phyloP scores from a whole-genome alignment of 257 asterid genomes.

The Fraxinus quadrangulata region DNA sequence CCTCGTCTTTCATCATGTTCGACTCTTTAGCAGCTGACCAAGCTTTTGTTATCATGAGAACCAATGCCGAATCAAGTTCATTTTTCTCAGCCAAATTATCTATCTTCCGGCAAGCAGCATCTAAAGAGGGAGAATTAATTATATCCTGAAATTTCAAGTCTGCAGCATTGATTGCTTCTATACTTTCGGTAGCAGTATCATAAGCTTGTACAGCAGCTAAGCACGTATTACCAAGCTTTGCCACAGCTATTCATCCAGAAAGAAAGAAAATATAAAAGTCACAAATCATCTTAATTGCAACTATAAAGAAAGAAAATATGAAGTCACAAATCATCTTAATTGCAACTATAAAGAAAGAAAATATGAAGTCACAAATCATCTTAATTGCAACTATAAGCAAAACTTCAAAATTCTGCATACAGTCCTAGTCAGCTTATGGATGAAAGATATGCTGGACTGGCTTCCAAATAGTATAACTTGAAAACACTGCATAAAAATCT shows the following conservation, averaged over 20 bases:
- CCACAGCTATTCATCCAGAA: constrained; percentile 54
- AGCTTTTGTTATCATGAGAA: constrained; percentile 85
- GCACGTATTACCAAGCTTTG: constrained; percentile 70
- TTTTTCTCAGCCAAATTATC: constrained; percentile 81
- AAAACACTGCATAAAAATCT: not conserved
- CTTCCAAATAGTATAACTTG: not conserved
- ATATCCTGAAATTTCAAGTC: constrained; percentile 89
- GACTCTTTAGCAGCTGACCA: constrained; percentile 98
- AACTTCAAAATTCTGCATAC: not conserved
- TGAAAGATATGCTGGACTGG: constrained; percentile 7
- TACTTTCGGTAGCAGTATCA: constrained; percentile 73
- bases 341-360: constrained; percentile 18
- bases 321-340: not conserved
- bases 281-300: constrained; percentile 1
- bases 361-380: constrained; percentile 2
- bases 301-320: constrained; percentile 21
- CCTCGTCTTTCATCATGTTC: constrained; percentile 83
- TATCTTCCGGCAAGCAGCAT: constrained; percentile 85
- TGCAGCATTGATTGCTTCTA: constrained; percentile 74
- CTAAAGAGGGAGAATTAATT: constrained; percentile 79
- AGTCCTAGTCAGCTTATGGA: not conserved
- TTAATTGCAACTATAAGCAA: not conserved
- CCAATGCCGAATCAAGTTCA: constrained; percentile 84
- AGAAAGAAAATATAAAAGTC: constrained; percentile 19
- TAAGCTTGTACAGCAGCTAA: constrained; percentile 80